phyloP scores from a whole-genome alignment of 1,284 basidiomycete genomes.

The Rhodotorula sp. region DNA sequence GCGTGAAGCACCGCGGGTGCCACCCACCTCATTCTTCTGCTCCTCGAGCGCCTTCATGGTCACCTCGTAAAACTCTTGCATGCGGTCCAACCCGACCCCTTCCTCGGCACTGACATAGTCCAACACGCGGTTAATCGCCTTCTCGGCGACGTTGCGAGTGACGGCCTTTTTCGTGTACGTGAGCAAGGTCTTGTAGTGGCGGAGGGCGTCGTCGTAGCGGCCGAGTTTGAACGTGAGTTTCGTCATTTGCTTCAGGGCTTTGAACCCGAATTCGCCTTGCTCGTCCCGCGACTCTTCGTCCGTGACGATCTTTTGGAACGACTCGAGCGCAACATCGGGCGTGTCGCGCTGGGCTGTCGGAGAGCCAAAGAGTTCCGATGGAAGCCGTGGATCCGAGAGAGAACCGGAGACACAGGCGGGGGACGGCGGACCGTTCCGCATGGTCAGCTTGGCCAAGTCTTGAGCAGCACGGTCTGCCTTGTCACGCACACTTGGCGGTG shows the following conservation, averaged over 20 bases:
- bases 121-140: slow-evolving; percentile 96
- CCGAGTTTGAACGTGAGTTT: slow-evolving; percentile 84
- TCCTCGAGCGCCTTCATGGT: slow-evolving; percentile 87
- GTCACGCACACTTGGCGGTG: slow-evolving; percentile 78
- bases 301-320: slow-evolving; percentile 38
- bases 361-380: slow-evolving; percentile 46
- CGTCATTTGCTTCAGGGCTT: slow-evolving; percentile 94
- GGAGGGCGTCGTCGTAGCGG: slow-evolving; percentile 76
- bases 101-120: slow-evolving; percentile 89
- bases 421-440: background rate
- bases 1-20: background rate
- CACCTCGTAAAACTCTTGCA: slow-evolving; percentile 92
- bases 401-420: no score
- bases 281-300: slow-evolving; percentile 28
- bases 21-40: slow-evolving; percentile 85
- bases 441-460: background rate
- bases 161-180: slow-evolving; percentile 90
- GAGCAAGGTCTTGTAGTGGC: slow-evolving; percentile 79
- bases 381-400: background rate
- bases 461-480: background rate
- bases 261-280: slow-evolving; percentile 78
- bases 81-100: slow-evolving; percentile 76
- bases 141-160: slow-evolving; percentile 76
- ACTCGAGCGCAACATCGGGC: slow-evolving; percentile 30
- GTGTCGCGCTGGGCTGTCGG: slow-evolving; percentile 39